phyloP scores from a whole-genome alignment of 2,329 filamentous ascomycete species.

The Aspergillus tanneri region DNA sequence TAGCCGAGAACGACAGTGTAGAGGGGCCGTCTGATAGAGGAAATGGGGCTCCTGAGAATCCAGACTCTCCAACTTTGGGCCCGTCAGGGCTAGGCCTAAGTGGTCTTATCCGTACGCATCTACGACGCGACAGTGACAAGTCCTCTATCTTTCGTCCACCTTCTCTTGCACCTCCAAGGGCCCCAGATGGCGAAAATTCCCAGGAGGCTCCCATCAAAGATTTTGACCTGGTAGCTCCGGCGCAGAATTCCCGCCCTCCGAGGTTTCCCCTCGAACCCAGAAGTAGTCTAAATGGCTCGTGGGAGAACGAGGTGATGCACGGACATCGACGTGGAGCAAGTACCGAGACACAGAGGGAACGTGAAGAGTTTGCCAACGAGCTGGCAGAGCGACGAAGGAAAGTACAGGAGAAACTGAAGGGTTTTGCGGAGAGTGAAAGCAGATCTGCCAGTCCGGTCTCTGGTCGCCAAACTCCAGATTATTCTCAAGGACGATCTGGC shows the following conservation, averaged over 20 bases:
- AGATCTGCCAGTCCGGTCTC: conserved; percentile 46
- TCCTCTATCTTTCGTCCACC: conserved; percentile 72
- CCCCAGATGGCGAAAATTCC: conserved; percentile 25
- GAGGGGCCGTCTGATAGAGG: conserved; percentile 12
- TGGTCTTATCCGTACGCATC: conserved; percentile 78
- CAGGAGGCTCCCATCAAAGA: conserved; percentile 4
- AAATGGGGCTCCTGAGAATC: conserved; percentile 26
- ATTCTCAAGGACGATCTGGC: conserved; percentile 32
- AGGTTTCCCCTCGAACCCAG: conserved; percentile 1
- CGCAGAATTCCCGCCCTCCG: conserved; percentile 1
- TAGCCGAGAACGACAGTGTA: conserved; percentile 33
- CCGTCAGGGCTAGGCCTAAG: conserved; percentile 65
- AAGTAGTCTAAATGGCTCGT: conserved; percentile 30
- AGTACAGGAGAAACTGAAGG: conserved; percentile 50
- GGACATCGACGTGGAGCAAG: conserved; percentile 46
- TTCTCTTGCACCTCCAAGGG: conserved; percentile 38
- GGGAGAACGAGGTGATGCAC: conserved; percentile 51
- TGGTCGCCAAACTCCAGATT: conserved; percentile 36
- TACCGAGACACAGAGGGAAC: conserved; percentile 50
- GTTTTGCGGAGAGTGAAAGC: conserved; percentile 44
- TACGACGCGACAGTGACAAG: conserved; percentile 74
- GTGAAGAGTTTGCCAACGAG: conserved; percentile 50
- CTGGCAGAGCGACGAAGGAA: conserved; percentile 48
- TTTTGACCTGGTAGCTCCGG: neutral
- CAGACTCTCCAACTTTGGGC: conserved; percentile 78